phyloP scores from a whole-genome alignment of 371 early-diverging fungal species.

The Saksenaea vasiformis region DNA sequence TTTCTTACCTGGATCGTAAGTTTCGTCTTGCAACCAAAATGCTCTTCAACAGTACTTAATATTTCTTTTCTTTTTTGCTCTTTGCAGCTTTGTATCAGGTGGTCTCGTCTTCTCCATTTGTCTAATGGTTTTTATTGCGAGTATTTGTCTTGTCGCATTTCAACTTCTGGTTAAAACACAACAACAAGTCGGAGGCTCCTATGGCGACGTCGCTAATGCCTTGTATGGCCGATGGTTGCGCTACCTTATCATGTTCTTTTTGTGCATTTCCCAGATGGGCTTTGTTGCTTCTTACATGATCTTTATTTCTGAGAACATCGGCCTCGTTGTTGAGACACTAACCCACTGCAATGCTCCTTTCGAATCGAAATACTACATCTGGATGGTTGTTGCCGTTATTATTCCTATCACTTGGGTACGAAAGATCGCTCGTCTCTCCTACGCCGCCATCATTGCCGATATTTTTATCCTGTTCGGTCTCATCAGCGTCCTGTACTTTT shows the following conservation, averaged over 20 bases:
- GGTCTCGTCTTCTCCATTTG: conserved; percentile 40
- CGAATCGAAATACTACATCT: conserved; percentile 61
- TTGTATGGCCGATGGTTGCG: conserved; percentile 72
- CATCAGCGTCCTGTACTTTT: conserved; percentile 69
- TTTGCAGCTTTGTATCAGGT: conserved; percentile 51
- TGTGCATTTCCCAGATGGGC: conserved; percentile 80
- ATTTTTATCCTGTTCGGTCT: conserved; percentile 78
- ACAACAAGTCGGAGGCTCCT: conserved; percentile 62
- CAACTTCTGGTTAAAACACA: conserved; percentile 38
- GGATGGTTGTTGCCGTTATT: conserved; percentile 68
- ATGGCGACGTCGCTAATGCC: conserved; percentile 75
- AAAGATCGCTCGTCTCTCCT: conserved; percentile 73
- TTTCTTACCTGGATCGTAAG: conserved; percentile 33
- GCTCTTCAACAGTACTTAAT: too few species aligned
- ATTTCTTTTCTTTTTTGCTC: too few species aligned
- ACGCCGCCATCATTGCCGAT: conserved; percentile 77
- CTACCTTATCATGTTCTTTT: conserved; percentile 62
- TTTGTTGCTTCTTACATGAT: conserved; percentile 84
- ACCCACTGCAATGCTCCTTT: conserved; percentile 59
- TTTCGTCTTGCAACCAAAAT: neutral
- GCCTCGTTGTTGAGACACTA: conserved; percentile 61
- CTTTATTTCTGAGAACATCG: conserved; percentile 81
- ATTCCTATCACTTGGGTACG: conserved; percentile 81
- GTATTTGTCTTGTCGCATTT: conserved; percentile 32
- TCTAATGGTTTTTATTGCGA: conserved; percentile 35